phyloP scores from a whole-genome alignment of 2,329 filamentous ascomycete species.

The Verticillium klebahnii region DNA sequence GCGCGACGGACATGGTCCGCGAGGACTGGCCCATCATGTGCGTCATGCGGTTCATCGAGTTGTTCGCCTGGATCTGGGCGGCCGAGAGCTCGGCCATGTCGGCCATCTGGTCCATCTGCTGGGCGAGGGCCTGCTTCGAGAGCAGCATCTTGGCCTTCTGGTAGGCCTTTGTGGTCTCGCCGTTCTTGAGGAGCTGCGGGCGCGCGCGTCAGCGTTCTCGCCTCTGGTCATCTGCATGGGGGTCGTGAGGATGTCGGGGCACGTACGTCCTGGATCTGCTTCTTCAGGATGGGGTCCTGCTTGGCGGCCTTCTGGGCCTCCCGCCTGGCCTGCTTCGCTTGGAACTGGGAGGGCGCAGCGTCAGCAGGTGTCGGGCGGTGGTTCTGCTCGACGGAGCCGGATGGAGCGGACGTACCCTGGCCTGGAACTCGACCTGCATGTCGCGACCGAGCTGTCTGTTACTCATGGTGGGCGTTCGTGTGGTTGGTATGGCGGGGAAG shows the following conservation, averaged over 20 bases:
- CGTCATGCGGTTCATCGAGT: conserved; percentile 62
- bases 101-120: conserved; percentile 61
- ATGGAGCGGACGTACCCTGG: conserved; percentile 35
- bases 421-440: conserved; percentile 60
- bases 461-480: conserved; percentile 38
- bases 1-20: conserved; percentile 52
- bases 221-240: not conserved
- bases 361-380: not conserved
- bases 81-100: conserved; percentile 59
- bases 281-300: conserved; percentile 56
- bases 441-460: conserved; percentile 55
- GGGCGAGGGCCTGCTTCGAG: conserved; percentile 56
- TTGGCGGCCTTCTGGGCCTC: conserved; percentile 58
- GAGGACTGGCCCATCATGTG: conserved; percentile 59
- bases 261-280: conserved; percentile 53
- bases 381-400: not conserved
- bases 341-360: conserved; percentile 35
- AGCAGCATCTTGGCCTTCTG: conserved; percentile 60
- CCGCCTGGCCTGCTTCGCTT: conserved; percentile 57
- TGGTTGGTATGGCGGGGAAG: not conserved
- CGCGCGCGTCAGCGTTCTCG: not conserved
- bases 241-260: no score
- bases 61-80: conserved; percentile 60
- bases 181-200: conserved; percentile 50
- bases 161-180: conserved; percentile 58